Evolutionary conservation across 306 rosid genomes (phyloP), one percentile per base, ranked within the genome.

Genomic region (Spatholobus suberectus): DNA sequence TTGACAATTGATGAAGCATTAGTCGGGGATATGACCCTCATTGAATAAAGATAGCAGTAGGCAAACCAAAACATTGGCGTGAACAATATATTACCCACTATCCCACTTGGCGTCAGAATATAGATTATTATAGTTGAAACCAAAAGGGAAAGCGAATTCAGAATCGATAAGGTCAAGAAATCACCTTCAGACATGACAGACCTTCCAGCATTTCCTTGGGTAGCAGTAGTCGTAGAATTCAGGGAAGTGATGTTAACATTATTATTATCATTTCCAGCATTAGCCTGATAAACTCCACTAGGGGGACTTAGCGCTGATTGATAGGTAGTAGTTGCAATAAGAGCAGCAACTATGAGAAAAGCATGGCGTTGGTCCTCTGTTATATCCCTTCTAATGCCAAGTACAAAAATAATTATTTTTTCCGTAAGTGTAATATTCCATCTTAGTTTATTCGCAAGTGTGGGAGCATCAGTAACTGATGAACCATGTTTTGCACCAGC

Each of bases 51-150:
- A 49, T 59, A 83, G 17, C 79, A 46, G 43, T 4, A 46, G 1
- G 40, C 21, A 61, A 83, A 62, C 55, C 26, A 70, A 47, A 46
- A 70, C 4, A 77, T 11, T 47, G 75, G 79, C 0, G 9, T 0
- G 0, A 7, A 8, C 2, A 77, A 10, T 13, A 77, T 1, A 1
- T 2, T 5, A 0, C 82, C 66, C 1, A 83, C 6, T 70, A 5
- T 18, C 10, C 86, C 79, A 49, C 49, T 38, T 4, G 83, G 83
- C 0, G 82, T 77, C 71, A 83, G 21, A 70, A 83, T 46, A 61
- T n/a, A 47, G 11, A 83, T 83, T 12, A 34, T 37, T 3, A 35
- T 2, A 1, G 29, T 61, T 47, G 86, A 83, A 13, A 77, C 9
- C 46, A 70, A 12, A 61, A 83, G 11, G 5, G 12, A 18, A 18